Conservation (phyloP, 305 asterid species). For the Rubia tinctorum region DNA sequence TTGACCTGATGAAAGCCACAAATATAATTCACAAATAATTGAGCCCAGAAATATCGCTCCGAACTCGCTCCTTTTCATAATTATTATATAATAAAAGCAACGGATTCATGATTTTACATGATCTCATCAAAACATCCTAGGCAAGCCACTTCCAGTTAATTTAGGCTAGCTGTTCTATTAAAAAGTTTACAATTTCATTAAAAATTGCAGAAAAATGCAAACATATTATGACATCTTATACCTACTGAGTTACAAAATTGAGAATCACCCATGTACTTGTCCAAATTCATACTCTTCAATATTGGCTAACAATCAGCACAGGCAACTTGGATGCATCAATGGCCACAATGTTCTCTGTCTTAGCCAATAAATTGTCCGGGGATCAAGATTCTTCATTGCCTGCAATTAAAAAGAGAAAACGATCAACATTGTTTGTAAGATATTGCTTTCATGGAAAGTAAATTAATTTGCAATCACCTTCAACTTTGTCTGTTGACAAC, state of each 20-base stretch:
- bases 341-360: not conserved
- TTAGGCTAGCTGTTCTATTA: not conserved
- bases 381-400: conserved; percentile 18
- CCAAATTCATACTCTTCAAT: not conserved
- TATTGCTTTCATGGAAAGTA: not conserved
- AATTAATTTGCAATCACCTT: conserved; percentile 17
- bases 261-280: not conserved
- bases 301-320: not conserved
- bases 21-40: not conserved
- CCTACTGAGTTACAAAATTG: not conserved
- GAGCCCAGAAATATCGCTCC: not conserved
- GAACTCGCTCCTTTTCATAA: no score
- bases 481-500: conserved; percentile 14
- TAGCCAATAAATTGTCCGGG: not conserved
- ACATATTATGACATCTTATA: not conserved
- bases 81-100: not conserved
- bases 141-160: not conserved
- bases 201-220: not conserved
- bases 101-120: not conserved
- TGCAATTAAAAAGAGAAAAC: not conserved
- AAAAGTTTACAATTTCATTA: not conserved
- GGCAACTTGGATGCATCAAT: no score
- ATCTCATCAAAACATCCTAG: not conserved
- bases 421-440: not conserved
- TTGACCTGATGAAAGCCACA: not conserved